Base-by-base conservation (phyloP, 495 filamentous ascomycete genomes). In the Podospora sp. region DNA sequence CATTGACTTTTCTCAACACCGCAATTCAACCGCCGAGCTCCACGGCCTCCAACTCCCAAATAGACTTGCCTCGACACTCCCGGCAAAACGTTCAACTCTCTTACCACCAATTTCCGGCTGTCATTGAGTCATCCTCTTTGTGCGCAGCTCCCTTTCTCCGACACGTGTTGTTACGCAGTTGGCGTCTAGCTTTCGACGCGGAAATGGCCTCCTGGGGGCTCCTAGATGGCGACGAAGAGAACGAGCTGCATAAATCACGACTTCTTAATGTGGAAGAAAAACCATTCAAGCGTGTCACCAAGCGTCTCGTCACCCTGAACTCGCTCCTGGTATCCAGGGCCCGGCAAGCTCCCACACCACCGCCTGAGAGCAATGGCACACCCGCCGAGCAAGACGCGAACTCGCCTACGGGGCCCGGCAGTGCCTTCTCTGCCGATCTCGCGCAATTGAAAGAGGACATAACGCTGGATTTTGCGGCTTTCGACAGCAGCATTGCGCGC, bases 191-290 rank as follows among this genome's bases (percentile, higher is more conserved):
- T 16, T 14, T 33, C n/a, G 57, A 14, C 36, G 35, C 26, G 27
- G 71, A 66, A 14, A 77, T 75, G 75, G 65, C 73, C 1, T 63
- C 74, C 20, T 79, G 75, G 70, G 73, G 75, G 29, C 77, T 84
- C 33, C 80, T 86, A 6, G 81, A 84, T 26, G 80, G 80, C 64
- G 78, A 81, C 36, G 85, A 85, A 61, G 85, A 87, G 88, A 93
- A 96, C 77, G 87, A 91, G 52, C 89, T 97, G 27, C 94, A 97
- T 84, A 96, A 94, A 75, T 85, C 87, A 40, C 95, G 95, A 25
- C 92, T 97, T 24, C 86, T 98, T 36, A 89, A 89, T 70, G 90
- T 97, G 69, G 95, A 99, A 84, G 91, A 96, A 73, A 93, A 92
- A 61, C 92, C 93, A 2, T 97, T 94, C 86, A 91, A 92, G 76